Conservation (phyloP, 257 asterid species). For the Coffea eugenioides region DNA sequence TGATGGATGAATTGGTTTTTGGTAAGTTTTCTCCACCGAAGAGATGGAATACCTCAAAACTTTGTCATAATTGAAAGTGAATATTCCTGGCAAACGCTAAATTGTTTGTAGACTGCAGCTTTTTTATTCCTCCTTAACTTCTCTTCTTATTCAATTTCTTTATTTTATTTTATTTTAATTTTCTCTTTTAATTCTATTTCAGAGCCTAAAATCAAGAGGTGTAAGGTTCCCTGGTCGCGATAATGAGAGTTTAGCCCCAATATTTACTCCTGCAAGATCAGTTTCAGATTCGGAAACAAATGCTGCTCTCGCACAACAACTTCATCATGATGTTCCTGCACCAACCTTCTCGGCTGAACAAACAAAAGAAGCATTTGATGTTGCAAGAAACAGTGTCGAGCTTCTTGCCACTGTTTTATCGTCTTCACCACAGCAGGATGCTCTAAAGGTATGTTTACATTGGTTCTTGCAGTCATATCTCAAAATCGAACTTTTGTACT, state of each 20-base stretch:
- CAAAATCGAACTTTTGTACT: not conserved
- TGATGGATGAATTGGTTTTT: not conserved
- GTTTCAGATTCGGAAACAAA: constrained; percentile 54
- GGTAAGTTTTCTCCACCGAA: not conserved
- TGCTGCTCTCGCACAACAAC: constrained; percentile 48
- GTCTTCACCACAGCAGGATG: constrained; percentile 97
- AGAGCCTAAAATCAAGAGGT: constrained; percentile 95
- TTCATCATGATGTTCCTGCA: constrained; percentile 57
- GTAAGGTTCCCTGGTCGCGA: constrained; percentile 96
- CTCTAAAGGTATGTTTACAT: constrained; percentile 58
- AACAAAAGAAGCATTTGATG: constrained; percentile 92
- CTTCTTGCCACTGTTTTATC: constrained; percentile 87
- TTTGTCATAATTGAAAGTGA: not conserved
- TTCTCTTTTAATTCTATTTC: constrained; percentile 16
- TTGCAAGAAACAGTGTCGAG: constrained; percentile 94
- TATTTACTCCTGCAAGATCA: constrained; percentile 90
- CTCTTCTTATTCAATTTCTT: constrained; percentile 4
- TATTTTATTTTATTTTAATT: not conserved
- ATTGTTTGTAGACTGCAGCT: not conserved
- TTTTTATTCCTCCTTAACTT: constrained; percentile 10
- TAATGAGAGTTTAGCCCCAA: constrained; percentile 88
- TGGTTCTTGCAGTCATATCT: not conserved
- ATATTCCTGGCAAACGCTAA: not conserved
- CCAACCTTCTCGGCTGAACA: constrained; percentile 76
- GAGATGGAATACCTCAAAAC: not conserved